A percentile compares a stretch with the other conserved stretches of the same genome.
phyloP scores from a whole-genome alignment of 148 eudicot genomes.

The Amaranthus cruentus region DNA sequence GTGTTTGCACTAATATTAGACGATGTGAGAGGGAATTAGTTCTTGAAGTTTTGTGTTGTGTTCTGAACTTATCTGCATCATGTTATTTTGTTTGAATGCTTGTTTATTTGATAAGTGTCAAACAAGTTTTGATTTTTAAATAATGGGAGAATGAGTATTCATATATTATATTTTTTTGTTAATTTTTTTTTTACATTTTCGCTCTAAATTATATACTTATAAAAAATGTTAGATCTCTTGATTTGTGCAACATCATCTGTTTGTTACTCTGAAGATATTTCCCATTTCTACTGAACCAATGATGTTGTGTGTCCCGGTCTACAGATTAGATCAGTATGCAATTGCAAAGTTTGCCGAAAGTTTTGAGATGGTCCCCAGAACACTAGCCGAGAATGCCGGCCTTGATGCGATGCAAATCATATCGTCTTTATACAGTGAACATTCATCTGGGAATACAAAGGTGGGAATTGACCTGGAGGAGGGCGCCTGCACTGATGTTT shows the following conservation, averaged over 20 bases:
- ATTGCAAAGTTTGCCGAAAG: conserved; percentile 87
- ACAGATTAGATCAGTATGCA: conserved; percentile 94
- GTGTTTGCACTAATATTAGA: not conserved
- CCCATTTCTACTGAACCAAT: not conserved
- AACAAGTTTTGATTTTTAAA: not conserved
- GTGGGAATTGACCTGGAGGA: conserved; percentile 86
- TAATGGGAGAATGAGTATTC: not conserved
- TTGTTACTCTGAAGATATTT: not conserved
- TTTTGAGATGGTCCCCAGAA: conserved; percentile 94
- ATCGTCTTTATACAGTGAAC: conserved; percentile 81
- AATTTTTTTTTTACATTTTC: not conserved
- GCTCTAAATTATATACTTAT: too few species aligned
- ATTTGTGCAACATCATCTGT: not conserved
- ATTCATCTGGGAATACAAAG: conserved; percentile 73
- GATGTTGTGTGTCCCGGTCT: conserved; percentile 4
- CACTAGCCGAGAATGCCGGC: conserved; percentile 93
- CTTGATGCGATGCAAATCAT: conserved; percentile 91
- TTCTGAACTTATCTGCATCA: not conserved
- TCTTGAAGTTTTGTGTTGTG: not conserved
- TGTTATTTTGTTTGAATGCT: not conserved
- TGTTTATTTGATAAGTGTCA: not conserved
- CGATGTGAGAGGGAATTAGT: not conserved
- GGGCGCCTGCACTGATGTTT: conserved; percentile 72
- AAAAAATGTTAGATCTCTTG: not conserved
- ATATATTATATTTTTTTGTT: not conserved